These are phyloP conservation scores for Tausonia pullulans DNA, from an alignment of 1,284 basidiomycete genomes.

Conservation along the genomic window DNA sequence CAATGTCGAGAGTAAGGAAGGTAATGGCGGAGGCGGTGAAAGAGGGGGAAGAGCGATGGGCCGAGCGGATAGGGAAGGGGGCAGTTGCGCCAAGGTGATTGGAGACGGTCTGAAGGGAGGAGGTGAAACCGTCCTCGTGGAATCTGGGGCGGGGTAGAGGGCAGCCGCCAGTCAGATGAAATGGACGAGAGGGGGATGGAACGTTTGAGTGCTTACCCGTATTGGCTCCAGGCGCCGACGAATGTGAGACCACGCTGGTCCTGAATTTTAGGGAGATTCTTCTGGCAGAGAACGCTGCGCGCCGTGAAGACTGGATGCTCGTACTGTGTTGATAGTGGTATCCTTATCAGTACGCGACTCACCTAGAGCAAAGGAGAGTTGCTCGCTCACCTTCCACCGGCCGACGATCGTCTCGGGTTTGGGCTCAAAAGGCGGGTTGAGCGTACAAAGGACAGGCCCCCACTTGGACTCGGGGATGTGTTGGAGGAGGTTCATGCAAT, in stretches of 20 bases:
- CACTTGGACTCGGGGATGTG: slow-evolving; percentile 48
- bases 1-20: not conserved
- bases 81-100: slow-evolving; percentile 28
- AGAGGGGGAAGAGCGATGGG: slow-evolving; percentile 11
- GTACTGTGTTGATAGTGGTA: slow-evolving; percentile 34
- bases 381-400: slow-evolving; percentile 34
- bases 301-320: slow-evolving; percentile 52
- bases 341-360: no score
- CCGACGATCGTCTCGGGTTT: slow-evolving; percentile 41
- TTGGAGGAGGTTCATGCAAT: slow-evolving; percentile 71
- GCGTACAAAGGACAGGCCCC: slow-evolving; percentile 63
- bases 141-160: slow-evolving; percentile 33
- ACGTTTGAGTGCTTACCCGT: slow-evolving; percentile 35
- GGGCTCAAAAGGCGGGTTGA: slow-evolving; percentile 61
- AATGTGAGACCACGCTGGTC: slow-evolving; percentile 53
- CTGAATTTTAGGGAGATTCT: slow-evolving; percentile 49
- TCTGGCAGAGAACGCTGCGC: slow-evolving; percentile 44
- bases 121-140: slow-evolving; percentile 72
- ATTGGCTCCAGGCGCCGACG: slow-evolving; percentile 67
- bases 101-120: slow-evolving; percentile 31
- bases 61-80: slow-evolving; percentile 32
- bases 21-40: not conserved
- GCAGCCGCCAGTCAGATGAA: slow-evolving; percentile 20
- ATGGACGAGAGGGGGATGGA: not conserved
- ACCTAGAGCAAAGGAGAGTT: no score